These are phyloP conservation scores for Raphidocelis subcapitata DNA, from an alignment of 139 green algal species.

Conservation along the genomic window DNA sequence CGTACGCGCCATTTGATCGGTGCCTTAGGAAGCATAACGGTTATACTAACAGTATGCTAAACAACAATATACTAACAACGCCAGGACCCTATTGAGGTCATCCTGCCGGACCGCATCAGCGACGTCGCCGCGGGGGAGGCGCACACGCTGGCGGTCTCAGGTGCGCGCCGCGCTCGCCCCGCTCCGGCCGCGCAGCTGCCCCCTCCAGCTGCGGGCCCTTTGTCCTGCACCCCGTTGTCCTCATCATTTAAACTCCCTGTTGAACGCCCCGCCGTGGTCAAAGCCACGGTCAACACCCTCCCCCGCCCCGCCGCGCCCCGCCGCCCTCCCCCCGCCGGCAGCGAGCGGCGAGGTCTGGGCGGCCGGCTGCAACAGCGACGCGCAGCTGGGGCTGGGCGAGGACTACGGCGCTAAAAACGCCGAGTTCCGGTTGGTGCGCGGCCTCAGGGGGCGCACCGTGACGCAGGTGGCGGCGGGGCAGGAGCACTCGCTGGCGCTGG, in stretches of 20 bases:
- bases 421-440: constrained; percentile 47
- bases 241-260: no score
- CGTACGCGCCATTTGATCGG: no score
- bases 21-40: no score
- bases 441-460: constrained; percentile 20
- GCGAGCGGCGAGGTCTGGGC: constrained; percentile 48
- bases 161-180: no score
- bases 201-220: no score
- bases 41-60: no score
- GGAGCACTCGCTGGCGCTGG: constrained; percentile 45
- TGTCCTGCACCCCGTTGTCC: no score
- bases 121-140: constrained; percentile 40
- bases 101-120: constrained; percentile 37
- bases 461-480: constrained; percentile 34
- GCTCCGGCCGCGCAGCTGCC: no score
- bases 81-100: constrained; percentile 52
- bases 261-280: no score
- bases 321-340: background rate
- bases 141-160: constrained; percentile 37
- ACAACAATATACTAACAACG: no score
- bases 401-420: constrained; percentile 12
- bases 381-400: constrained; percentile 46
- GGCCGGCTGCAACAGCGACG: constrained; percentile 37
- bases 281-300: background rate
- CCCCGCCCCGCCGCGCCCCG: background rate